Evolutionary conservation across 2,329 filamentous ascomycete genomes (phyloP), one percentile per base, ranked within the genome.

Genomic region (Balansia obtecta): DNA sequence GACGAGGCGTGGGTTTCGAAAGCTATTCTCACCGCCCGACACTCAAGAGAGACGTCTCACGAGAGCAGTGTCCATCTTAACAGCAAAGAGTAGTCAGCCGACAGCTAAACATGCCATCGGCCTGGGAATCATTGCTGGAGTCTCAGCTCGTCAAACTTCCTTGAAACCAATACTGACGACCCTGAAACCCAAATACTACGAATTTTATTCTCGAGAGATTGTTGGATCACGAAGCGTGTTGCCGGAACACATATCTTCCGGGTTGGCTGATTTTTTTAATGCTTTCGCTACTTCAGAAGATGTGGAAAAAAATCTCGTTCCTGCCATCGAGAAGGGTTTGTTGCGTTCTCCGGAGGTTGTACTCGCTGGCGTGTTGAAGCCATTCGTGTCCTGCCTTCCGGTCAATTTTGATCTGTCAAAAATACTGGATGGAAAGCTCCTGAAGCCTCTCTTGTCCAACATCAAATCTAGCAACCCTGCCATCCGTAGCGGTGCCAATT

Each of bases 301-400:
- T 56, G 64, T 97, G 32, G 77, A 80, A 49, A 84, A 80, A 55
- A 80, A 91, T 42, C 62, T 97, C 33, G 74, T 94, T 22, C 88
- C 90, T 9, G 73, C 88, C 0, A 71, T 97, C 13, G 93, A 98
- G 62, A 96, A 95, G 68, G 83, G 86, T 6, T 75, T 98, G 50
- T 70, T 98, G 44, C 80, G 94, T 63, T 85, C 91, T 8, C 94
- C 93, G 1, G 93, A 98, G 67, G 83, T 96, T 42, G 82, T 95
- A 13, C 72, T 97, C 30, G 82, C 85, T 58, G 85, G 88, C 55
- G 74, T 96, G 22, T 70, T 97, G 46, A 79, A 83, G 6, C 80
- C 85, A 12, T 73, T 97, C 44, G 74, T 94, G 52, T 66, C 74
- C 9, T 80, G 87, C 30, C 71, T 98, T 7, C 82, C 88, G 1